Evolutionary conservation across 2,329 filamentous ascomycete genomes (phyloP).

Genomic region (Alternaria hordeiaustralica): DNA sequence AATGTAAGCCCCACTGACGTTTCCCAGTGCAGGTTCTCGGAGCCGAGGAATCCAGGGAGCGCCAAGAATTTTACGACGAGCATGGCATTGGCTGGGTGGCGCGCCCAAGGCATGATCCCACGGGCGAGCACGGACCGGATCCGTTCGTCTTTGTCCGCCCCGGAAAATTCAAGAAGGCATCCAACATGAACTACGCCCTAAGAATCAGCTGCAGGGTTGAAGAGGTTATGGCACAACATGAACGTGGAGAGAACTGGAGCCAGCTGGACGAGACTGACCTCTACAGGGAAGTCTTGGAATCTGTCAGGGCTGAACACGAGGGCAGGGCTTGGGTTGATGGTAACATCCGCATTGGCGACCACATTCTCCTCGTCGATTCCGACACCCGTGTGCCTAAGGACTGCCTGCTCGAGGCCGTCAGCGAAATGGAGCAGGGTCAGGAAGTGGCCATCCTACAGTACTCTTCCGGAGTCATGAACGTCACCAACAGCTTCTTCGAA

Average conservation of each 20-base stretch:
- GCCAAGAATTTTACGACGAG: slow-evolving; percentile 59
- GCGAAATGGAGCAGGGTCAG: slow-evolving; percentile 80
- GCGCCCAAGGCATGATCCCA: slow-evolving; percentile 52
- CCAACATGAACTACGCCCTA: slow-evolving; percentile 77
- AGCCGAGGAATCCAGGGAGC: slow-evolving; percentile 51
- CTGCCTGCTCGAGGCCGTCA: slow-evolving; percentile 79
- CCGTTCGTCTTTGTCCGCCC: slow-evolving; percentile 30
- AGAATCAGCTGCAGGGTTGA: slow-evolving; percentile 68
- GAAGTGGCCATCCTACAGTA: slow-evolving; percentile 82
- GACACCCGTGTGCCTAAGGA: slow-evolving; percentile 63
- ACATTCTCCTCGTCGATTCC: slow-evolving; percentile 69
- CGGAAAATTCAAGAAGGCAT: slow-evolving; percentile 58
- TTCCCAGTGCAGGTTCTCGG: slow-evolving; percentile 62
- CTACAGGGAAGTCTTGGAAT: slow-evolving; percentile 55
- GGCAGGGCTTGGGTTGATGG: slow-evolving; percentile 78
- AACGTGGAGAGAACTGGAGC: slow-evolving; percentile 28
- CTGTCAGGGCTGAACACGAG: slow-evolving; percentile 69
- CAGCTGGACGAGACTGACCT: slow-evolving; percentile 47
- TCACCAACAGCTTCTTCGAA: slow-evolving; percentile 75
- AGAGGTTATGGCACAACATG: slow-evolving; percentile 57
- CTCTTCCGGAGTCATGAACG: slow-evolving; percentile 73
- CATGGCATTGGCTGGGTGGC: slow-evolving; percentile 59
- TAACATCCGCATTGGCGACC: slow-evolving; percentile 85
- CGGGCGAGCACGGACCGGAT: slow-evolving; percentile 21
- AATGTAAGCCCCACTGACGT: background rate